Evolutionary conservation across 331 rosid genomes (phyloP).

Genomic region (Prunus yedoensis): DNA sequence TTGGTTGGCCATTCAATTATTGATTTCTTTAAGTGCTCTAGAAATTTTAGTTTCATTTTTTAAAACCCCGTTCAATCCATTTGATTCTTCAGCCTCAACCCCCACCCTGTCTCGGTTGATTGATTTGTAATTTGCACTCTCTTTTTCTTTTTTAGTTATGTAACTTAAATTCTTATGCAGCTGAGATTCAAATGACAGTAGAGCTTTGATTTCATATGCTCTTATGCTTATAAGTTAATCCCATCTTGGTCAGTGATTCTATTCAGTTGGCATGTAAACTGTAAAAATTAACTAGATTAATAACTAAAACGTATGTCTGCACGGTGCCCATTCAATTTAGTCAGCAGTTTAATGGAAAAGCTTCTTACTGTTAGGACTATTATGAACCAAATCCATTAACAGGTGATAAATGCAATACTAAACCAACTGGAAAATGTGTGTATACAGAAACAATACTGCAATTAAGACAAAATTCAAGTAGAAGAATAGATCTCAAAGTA

Average conservation of each 20-base stretch:
- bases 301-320: background rate
- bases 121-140: constrained; percentile 34
- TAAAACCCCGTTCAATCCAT: constrained; percentile 32
- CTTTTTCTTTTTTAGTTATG: constrained; percentile 13
- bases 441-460: constrained; percentile 11
- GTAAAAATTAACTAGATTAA: background rate
- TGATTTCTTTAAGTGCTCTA: constrained; percentile 38
- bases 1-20: constrained; percentile 48
- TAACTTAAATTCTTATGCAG: constrained; percentile 27
- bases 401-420: background rate
- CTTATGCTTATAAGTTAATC: too few relatives aligned
- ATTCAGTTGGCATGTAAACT: too few relatives aligned
- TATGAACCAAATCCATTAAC: background rate
- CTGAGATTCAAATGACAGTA: constrained; percentile 15
- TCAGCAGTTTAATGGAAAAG: background rate
- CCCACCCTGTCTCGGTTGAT: constrained; percentile 25
- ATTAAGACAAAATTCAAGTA: constrained; percentile 9
- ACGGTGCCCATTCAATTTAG: background rate
- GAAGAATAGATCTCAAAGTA: constrained; percentile 19
- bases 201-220: constrained; percentile 12
- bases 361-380: background rate
- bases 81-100: constrained; percentile 35
- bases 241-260: too few relatives aligned
- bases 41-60: constrained; percentile 38
- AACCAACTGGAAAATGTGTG: background rate